Base-by-base conservation (phyloP, 768 basidiomycete genomes). In the Mrakia frigida region DNA sequence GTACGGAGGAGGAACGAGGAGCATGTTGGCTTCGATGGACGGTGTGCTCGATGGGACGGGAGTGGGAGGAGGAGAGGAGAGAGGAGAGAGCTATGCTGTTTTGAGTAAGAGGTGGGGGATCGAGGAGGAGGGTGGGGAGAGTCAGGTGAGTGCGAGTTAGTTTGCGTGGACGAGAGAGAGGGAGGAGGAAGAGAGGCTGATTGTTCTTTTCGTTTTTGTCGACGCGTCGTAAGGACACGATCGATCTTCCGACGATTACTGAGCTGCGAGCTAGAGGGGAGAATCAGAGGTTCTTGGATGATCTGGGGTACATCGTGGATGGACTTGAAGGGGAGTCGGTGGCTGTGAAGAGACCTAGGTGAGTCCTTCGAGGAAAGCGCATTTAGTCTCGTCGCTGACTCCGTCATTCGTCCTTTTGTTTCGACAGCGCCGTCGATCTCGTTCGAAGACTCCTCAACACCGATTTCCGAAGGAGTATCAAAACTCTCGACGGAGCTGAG, bases 261-360 rank as follows among this genome's bases (percentile, higher is more conserved):
- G 73, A 69, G 25, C 73, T 78, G 0, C 39, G 73, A 50, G 77
- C 77, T 7, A 35, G 77, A 18, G 77, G 77, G 6, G 77, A 74
- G 50, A 78, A 78, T 46, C 77, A 78, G 65, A 28, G 53, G 14
- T 78, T 78, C n/a, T 39, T 78, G 14, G 77, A 78, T 61, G 77
- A 78, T 60, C 68, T 78, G 31, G 77, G 77, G 14, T 78, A 78
- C 69, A 69, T 78, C 16, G 56, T 78, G 14, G 77, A 78, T 18
- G 77, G 77, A 5, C 41, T 78, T 0, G 33, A n/a, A 37, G 65
- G 28, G 1, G 65, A 46, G 7, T 67, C 63, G 37, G 16, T 78
- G 6, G 56, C 41, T n/a, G 73, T 78, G 2, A 73, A 70, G 41
- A 73, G 77, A 35, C 53, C 77, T 11, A 73, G 71, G 73, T 63